Conservation (phyloP, 768 basidiomycete species). For the Tulasnella sp. region DNA sequence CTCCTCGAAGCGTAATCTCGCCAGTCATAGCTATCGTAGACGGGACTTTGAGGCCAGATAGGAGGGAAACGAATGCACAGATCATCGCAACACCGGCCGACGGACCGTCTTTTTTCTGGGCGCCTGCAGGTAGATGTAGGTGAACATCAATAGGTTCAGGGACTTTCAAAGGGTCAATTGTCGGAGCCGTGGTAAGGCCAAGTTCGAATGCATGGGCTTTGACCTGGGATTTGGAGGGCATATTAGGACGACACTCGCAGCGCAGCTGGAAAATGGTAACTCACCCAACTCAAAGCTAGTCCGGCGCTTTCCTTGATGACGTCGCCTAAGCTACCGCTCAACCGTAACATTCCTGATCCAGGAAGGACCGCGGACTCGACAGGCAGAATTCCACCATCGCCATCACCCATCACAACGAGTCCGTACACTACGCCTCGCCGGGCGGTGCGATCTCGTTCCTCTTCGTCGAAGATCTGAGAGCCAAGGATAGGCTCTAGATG, state of each 20-base stretch:
- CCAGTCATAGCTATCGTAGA: slow-evolving; percentile 83
- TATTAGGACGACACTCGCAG: neutral
- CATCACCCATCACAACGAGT: slow-evolving; percentile 81
- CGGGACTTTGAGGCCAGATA: slow-evolving; percentile 71
- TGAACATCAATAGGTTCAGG: slow-evolving; percentile 77
- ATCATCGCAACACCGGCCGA: slow-evolving; percentile 45
- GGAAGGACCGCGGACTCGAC: slow-evolving; percentile 80
- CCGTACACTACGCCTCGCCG: slow-evolving; percentile 77
- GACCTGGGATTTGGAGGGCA: slow-evolving; percentile 27
- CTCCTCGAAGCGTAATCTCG: slow-evolving; percentile 83
- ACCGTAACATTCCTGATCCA: slow-evolving; percentile 64
- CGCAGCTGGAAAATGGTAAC: neutral
- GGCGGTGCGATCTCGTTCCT: slow-evolving; percentile 71
- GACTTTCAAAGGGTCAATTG: slow-evolving; percentile 70
- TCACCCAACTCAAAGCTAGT: slow-evolving; percentile 85
- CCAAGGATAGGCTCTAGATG: slow-evolving; percentile 86
- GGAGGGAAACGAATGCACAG: slow-evolving; percentile 80
- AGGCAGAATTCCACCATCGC: slow-evolving; percentile 78
- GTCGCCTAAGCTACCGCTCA: slow-evolving; percentile 79
- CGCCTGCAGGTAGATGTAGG: slow-evolving; percentile 82
- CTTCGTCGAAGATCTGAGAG: slow-evolving; percentile 62
- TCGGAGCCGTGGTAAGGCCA: slow-evolving; percentile 63
- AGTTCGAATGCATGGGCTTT: slow-evolving; percentile 78
- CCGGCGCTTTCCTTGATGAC: slow-evolving; percentile 92
- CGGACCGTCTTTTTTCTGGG: slow-evolving; percentile 74